Evolutionary conservation across 2,329 filamentous ascomycete genomes (phyloP), one percentile per base, ranked within the genome.

Genomic region (Tolypocladium pustulatum): DNA sequence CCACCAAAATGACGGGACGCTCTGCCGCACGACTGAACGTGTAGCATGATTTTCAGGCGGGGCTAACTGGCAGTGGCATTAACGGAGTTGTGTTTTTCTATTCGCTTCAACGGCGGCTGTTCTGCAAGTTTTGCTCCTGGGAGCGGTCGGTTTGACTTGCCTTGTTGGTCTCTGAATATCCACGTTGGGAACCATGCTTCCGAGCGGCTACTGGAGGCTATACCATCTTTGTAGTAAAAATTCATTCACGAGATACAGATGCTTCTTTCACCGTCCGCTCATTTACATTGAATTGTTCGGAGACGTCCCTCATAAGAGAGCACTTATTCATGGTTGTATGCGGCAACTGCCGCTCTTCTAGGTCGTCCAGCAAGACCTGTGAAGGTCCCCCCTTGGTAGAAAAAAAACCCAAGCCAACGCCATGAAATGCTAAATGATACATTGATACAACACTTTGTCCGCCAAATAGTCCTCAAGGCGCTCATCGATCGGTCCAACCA

Each of bases 361-460:
- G 8, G 30, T 53, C 49, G 30, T 22, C 22, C 49, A 12, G 30
- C 20, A 36, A 30, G 10, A 34, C 9, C 30, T 12, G 22, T 6
- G 20, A 7, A 13, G 30, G 17, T n/a, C 20, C 32, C 30, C 20
- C 30, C 9, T n/a, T 12, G 10, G 30, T 20, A 6, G 27, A 32
- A 53, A 30, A 5, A 54, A 46, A 53, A 8, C 27, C 63, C 62
- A 63, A 66, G 57, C 62, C 60, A 69, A 69, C 62, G 65, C 68
- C 68, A 41, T 57, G 53, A 62, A 64, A 68, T 66, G 63, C 61
- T 59, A 62, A n/a, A 64, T 17, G 60, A 53, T 63, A 64, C 62
- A 64, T 66, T 70, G 63, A 63, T 69, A 68, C 65, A 68, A 15
- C 27, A 22, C 36, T 22, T 17, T 8, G 7, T 32, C 49, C 49